Evolutionary conservation across 495 filamentous ascomycete species (phyloP), one percentile per base, ranked within the genome.

Genomic region (Xylaria bambusicola): DNA sequence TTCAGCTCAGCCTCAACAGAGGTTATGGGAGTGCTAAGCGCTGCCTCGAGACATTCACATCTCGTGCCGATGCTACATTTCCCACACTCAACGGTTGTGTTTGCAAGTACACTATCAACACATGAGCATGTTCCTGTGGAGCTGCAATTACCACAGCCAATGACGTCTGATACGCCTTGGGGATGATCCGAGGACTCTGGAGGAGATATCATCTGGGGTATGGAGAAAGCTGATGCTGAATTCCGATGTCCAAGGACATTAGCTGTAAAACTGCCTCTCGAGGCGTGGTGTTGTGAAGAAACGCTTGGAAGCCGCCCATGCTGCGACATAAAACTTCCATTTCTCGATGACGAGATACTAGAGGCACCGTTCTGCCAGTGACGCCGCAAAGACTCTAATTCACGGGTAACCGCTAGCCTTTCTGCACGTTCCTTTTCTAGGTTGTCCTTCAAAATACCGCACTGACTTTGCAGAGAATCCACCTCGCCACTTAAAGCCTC

Each of bases 11-110:
- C 53, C 36, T 71, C 67, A 38, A 52, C 54, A 24, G 33, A 60
- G 50, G 63, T 50, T 52, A 53, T 56, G 9, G 66, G 41, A 6
- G 41, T 50, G 15, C 74, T 75, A 0, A 71, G 62, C 3, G 60
- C 58, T 21, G 63, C 86, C 53, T 91, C 88, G 10, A 93, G 79
- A 63, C 89, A 93, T 61, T 86, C 82, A 62, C 89, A 93, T 61
- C 74, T 83, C 61, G 65, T 74, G 56, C 76, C 70, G 46, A 79
- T 45, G 13, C 80, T 83, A 66, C 89, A 93, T 26, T 83, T 82
- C 26, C 80, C 83, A 68, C 89, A 93, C 0, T 84, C 86, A 36
- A 83, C 61, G 0, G 79, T 68, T 8, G 73, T 65, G 21, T 71
- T 62, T 38, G 71, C 70, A 17, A 82, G 71, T 35, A 75, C 80